A percentile compares a stretch with the other conserved stretches of the same genome.
These are phyloP conservation scores for Globisporangium echinulatum DNA, from an alignment of 352 stramenopile species.

Conservation along the genomic window DNA sequence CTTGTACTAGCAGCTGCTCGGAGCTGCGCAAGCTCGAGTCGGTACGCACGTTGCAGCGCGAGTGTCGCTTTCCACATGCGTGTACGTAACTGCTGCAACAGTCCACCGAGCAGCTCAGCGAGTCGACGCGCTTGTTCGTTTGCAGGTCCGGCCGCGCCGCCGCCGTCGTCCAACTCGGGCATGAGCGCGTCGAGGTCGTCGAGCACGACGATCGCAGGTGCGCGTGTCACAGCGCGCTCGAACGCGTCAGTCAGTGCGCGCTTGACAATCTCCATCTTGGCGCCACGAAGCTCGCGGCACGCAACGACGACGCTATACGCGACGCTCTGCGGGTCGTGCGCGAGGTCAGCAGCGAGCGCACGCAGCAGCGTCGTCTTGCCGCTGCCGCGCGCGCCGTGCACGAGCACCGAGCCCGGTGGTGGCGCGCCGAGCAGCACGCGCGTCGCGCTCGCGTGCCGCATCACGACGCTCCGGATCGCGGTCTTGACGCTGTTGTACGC, in stretches of 20 bases:
- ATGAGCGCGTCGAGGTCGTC: constrained; percentile 84
- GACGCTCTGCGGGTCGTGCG: constrained; percentile 24
- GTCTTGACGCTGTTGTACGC: constrained; percentile 38
- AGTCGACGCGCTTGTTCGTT: constrained; percentile 88
- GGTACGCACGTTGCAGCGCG: constrained; percentile 51
- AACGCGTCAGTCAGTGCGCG: constrained; percentile 50
- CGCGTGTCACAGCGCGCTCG: constrained; percentile 31
- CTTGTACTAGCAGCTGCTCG: not conserved
- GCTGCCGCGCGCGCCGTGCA: constrained; percentile 68
- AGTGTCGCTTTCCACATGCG: constrained; percentile 55
- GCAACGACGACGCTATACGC: constrained; percentile 45
- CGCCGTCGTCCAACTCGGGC: constrained; percentile 63
- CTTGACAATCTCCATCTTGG: constrained; percentile 87
- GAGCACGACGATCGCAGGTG: constrained; percentile 61
- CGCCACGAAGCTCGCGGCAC: constrained; percentile 64
- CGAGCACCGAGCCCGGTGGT: constrained; percentile 49
- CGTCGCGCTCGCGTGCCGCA: constrained; percentile 33
- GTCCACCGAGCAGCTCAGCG: constrained; percentile 59
- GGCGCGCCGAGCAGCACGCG: constrained; percentile 57
- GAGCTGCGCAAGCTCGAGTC: constrained; percentile 28
- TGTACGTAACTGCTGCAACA: constrained; percentile 45
- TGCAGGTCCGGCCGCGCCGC: constrained; percentile 31
- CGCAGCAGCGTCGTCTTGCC: constrained; percentile 75
- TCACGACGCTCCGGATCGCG: constrained; percentile 44
- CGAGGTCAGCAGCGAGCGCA: constrained; percentile 33